Evolutionary conservation across 306 rosid genomes (phyloP).

Genomic region (Biancaea sappan): DNA sequence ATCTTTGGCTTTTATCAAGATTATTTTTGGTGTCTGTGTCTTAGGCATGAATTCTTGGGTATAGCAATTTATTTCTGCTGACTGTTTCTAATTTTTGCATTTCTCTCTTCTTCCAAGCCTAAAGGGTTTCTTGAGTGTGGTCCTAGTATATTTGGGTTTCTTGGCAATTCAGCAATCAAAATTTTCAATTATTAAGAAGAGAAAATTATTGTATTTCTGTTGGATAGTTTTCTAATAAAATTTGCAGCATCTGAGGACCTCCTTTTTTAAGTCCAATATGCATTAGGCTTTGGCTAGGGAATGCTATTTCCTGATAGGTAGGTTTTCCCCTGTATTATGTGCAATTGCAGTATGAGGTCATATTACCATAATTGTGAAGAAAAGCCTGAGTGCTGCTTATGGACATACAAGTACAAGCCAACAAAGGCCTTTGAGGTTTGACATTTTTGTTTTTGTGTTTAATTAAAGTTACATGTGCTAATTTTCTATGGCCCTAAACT

Average conservation of each 20-base stretch:
- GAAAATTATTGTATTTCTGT: conserved; percentile 21
- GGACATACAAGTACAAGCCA: conserved; percentile 85
- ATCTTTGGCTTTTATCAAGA: not conserved
- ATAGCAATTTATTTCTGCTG: conserved; percentile 6
- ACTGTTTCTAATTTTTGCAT: not conserved
- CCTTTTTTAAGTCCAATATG: conserved; percentile 18
- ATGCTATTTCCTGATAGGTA: conserved; percentile 24
- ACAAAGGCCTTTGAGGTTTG: conserved; percentile 72
- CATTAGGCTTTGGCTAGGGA: conserved; percentile 18
- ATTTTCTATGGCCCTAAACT: conserved; percentile 9
- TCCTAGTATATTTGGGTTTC: not conserved
- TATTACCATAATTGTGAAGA: conserved; percentile 51
- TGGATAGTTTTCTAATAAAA: not conserved
- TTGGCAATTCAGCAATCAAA: not conserved
- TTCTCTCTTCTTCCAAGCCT: not conserved
- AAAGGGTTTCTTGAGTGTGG: not conserved
- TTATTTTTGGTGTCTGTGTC: conserved; percentile 14
- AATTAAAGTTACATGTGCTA: conserved; percentile 30
- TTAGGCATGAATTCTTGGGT: not conserved
- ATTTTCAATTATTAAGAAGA: conserved; percentile 11
- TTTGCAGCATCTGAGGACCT: conserved; percentile 1
- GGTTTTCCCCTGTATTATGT: conserved; percentile 26
- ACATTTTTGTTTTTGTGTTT: conserved; percentile 15
- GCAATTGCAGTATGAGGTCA: conserved; percentile 54
- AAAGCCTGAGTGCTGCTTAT: conserved; percentile 55